These are phyloP conservation scores for Fusarium graminum DNA, from an alignment of 2,329 filamentous ascomycete genomes.

Conservation along the genomic window DNA sequence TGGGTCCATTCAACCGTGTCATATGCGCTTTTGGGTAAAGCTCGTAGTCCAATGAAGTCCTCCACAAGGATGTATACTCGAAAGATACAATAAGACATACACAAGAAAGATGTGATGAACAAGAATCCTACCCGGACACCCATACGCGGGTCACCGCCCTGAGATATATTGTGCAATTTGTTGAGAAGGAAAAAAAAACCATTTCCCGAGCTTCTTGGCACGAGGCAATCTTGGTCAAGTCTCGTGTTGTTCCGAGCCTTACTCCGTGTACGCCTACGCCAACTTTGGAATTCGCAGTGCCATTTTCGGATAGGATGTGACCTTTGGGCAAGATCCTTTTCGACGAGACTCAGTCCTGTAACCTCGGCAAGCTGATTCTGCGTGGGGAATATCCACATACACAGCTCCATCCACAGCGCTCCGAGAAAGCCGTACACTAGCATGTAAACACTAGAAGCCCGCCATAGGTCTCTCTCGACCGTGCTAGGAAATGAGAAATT, in stretches of 20 bases:
- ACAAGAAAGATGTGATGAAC: conserved; percentile 7
- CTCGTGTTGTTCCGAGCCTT: neutral
- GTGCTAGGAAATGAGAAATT: conserved; percentile 15
- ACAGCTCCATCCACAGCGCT: conserved; percentile 21
- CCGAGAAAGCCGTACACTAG: conserved; percentile 14
- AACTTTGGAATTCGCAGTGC: neutral
- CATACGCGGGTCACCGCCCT: conserved; percentile 6
- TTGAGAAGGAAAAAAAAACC: neutral
- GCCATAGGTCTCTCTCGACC: conserved; percentile 13
- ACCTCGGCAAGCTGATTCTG: neutral
- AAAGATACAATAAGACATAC: conserved; percentile 4
- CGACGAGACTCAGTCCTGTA: conserved; percentile 4
- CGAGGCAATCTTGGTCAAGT: neutral
- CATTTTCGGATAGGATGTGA: conserved; percentile 9
- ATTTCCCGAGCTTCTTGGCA: neutral
- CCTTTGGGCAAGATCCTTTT: neutral
- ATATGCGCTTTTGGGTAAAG: conserved; percentile 14
- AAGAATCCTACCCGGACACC: conserved; percentile 11
- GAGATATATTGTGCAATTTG: conserved; percentile 18
- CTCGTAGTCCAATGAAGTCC: conserved; percentile 13
- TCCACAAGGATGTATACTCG: conserved; percentile 16
- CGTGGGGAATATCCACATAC: conserved; percentile 25
- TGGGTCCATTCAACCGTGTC: conserved; percentile 16
- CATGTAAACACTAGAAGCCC: conserved; percentile 24
- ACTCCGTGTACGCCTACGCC: neutral